Evolutionary conservation across 1,284 basidiomycete species (phyloP), one percentile per base, ranked within the genome.

Genomic region (Cutaneotrichosporon sp.): DNA sequence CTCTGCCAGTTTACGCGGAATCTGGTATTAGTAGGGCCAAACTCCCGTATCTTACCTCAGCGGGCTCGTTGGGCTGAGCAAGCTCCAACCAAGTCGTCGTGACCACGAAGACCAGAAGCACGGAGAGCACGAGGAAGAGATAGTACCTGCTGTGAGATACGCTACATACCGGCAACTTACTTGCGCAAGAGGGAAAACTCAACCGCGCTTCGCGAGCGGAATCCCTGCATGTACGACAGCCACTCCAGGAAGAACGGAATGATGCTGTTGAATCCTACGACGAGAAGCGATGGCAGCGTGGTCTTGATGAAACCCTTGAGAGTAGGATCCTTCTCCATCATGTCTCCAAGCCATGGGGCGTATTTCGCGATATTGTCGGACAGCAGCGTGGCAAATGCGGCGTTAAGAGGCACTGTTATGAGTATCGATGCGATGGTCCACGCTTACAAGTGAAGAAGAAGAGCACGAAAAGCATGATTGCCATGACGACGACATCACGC

Each of bases 161-260:
- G 12, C n/a, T 14, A 33, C 9, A 17, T 27, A 38, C 29, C 27
- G n/a, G 3, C 22, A 8, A 17, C 82, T 54, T 55, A 93, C 88
- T 97, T 97, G 65, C 87, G 89, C 69, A 97, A 75, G 37, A 97
- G 76, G 0, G 90, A 92, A 67, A 91, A 93, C 68, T 98, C 94
- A 39, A 96, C 84, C 81, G 88, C 87, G 66, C 90, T 94, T 35
- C 90, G 79, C 3, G 94, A 90, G 45, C 84, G 84, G 67, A 87
- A 85, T 0, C 92, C 94, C 71, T 98, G 90, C 37, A 86, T 76
- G 67, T 93, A 92, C 0, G 88, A 91, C 42, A 94, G 77, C 32
- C 24, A n/a, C 77, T 97, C 91, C 26, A 98, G 78, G 19, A 96
- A 75, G 72, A 94, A 90, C 0, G 94, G 94, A 10, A 97, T 68